Conservation (phyloP, 495 filamentous ascomycete species). For the Chaetomium tenue region DNA sequence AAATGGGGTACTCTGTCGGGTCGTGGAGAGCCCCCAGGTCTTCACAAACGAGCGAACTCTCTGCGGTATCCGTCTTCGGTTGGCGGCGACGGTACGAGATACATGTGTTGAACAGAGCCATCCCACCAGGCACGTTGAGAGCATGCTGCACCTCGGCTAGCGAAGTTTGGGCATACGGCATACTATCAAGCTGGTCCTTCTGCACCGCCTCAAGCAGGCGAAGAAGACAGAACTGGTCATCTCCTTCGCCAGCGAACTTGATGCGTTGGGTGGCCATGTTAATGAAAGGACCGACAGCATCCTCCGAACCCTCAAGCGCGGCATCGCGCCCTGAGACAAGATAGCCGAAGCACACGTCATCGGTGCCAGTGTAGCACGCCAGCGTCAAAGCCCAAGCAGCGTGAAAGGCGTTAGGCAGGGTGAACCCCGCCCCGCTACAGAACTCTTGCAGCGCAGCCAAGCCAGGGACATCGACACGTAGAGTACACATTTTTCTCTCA, state of each 20-base stretch:
- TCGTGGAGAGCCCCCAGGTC: slow-evolving; percentile 46
- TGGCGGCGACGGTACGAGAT: slow-evolving; percentile 31
- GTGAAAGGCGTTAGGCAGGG: slow-evolving; percentile 36
- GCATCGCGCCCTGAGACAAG: slow-evolving; percentile 46
- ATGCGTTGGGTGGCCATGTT: slow-evolving; percentile 57
- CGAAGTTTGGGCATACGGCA: slow-evolving; percentile 42
- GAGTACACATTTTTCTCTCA: slow-evolving; percentile 19
- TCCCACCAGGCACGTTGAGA: slow-evolving; percentile 29
- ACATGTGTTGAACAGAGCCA: slow-evolving; percentile 38
- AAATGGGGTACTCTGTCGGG: slow-evolving; percentile 56
- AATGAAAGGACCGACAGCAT: slow-evolving; percentile 54
- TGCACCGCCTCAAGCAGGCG: slow-evolving; percentile 32
- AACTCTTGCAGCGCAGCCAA: slow-evolving; percentile 19
- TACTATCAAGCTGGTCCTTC: slow-evolving; percentile 36
- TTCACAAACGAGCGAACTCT: slow-evolving; percentile 16
- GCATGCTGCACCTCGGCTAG: slow-evolving; percentile 46
- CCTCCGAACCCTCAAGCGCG: slow-evolving; percentile 45
- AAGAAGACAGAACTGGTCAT: slow-evolving; percentile 9
- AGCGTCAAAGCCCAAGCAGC: slow-evolving; percentile 46
- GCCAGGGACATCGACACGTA: slow-evolving; percentile 19
- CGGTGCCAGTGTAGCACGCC: slow-evolving; percentile 39
- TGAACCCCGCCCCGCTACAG: slow-evolving; percentile 23
- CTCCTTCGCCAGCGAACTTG: not conserved
- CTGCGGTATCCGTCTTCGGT: not conserved
- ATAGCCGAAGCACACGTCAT: slow-evolving; percentile 47